These are phyloP conservation scores for Apiotrichum laibachii DNA, from an alignment of 1,284 basidiomycete species.

Conservation along the genomic window DNA sequence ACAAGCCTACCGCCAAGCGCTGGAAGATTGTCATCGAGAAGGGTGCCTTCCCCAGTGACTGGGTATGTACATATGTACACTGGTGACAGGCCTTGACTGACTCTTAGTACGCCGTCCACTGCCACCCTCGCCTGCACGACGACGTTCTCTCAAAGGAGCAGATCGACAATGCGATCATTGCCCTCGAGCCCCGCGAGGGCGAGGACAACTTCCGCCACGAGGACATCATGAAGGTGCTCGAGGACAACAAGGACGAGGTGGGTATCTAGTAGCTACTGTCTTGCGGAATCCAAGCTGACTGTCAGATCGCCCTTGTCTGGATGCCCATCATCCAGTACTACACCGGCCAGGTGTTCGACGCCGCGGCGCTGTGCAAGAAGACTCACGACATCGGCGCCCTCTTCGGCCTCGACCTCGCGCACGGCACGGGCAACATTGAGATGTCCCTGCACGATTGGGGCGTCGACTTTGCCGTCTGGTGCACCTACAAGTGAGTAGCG, in stretches of 20 bases:
- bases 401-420: conserved; percentile 94
- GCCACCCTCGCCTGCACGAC: conserved; percentile 76
- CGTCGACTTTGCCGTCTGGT: conserved; percentile 97
- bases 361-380: conserved; percentile 74
- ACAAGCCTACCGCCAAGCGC: conserved; percentile 73
- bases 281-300: not conserved
- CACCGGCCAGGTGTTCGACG: conserved; percentile 93
- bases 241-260: conserved; percentile 61
- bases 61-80: conserved; percentile 57
- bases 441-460: conserved; percentile 86
- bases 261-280: conserved; percentile 5
- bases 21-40: conserved; percentile 96
- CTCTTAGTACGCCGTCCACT: conserved; percentile 84
- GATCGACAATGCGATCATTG: conserved; percentile 63
- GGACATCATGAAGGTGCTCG: conserved; percentile 79
- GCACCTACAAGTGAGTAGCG: conserved; percentile 76
- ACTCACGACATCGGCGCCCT: conserved; percentile 78
- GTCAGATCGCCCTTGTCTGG: conserved; percentile 76
- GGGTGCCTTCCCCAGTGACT: conserved; percentile 92
- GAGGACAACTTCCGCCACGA: conserved; percentile 84
- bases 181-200: conserved; percentile 72
- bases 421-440: conserved; percentile 91
- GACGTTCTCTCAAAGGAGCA: conserved; percentile 62
- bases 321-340: conserved; percentile 94
- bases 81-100: not conserved